Evolutionary conservation across 2,329 filamentous ascomycete genomes (phyloP), one percentile per base, ranked within the genome.

Genomic region (Cytospora paraplurivora): DNA sequence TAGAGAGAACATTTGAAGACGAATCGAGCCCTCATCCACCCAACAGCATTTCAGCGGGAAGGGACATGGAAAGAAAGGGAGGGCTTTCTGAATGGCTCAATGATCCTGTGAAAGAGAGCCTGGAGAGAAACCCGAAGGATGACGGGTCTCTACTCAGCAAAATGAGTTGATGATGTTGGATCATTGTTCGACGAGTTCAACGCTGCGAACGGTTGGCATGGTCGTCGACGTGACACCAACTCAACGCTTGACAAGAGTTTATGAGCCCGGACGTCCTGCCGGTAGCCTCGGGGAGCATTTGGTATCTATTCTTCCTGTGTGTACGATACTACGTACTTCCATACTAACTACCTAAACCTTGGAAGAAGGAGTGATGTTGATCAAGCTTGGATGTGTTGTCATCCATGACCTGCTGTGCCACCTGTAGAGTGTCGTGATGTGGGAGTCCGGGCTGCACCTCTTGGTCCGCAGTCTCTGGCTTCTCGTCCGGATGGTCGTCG

Each of bases 321-420:
- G 27, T 27, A 27, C 27, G 2, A 27, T 27, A 4, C 27, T 27
- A 27, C 27, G 27, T 27, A 27, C 27, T 27, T 27, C 27, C 27
- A 27, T 3, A 27, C 27, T 27, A 27, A 27, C 27, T 27, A 27
- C 27, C 27, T 27, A 27, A 27, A 27, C 27, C 27, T 27, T 27
- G 27, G 49, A 70, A 71, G 41, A 69, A 57, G 17, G 69, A 68
- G 50, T 68, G 67, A 53, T 80, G 74, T 2, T 73, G 73, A 38
- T 84, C 80, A 5, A 85, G 68, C 68, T 84, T 79, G 8, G 76
- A 80, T 0, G 83, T 85, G 61, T 85, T 78, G 13, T 81, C 76
- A 52, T 83, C 76, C 82, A 85, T 85, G 41, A 85, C 77, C 67
- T 82, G 73, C 63, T 82, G 78, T 0, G 82, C 83, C 33, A 79